Conservation (phyloP, 139 green algal genomes). For the Ettlia oleoabundans region DNA sequence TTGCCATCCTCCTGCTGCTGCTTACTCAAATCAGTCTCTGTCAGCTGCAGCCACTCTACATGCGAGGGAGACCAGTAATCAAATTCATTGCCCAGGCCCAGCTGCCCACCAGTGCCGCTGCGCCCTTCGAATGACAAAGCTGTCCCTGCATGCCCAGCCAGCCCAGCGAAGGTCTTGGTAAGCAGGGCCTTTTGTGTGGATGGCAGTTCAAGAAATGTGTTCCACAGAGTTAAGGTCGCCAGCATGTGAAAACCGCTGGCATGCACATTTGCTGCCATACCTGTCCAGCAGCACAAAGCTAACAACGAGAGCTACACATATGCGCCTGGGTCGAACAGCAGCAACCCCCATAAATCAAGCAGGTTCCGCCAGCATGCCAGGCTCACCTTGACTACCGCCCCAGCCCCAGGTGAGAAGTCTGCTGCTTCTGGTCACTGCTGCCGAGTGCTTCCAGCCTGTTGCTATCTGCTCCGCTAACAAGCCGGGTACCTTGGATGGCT, state of each 20-base stretch:
- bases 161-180: no score
- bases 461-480: constrained; percentile 11
- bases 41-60: constrained; percentile 31
- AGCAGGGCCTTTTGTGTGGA: no score
- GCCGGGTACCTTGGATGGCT: not conserved
- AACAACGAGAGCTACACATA: no score
- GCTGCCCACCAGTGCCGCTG: constrained; percentile 54
- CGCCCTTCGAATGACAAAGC: constrained; percentile 29
- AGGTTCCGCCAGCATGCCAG: not conserved
- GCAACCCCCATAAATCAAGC: no score
- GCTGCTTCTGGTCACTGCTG: constrained; percentile 36
- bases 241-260: no score
- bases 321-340: no score
- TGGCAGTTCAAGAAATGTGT: no score
- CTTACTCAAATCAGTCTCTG: constrained; percentile 13
- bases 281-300: no score
- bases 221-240: no score
- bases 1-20: constrained; percentile 6
- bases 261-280: not conserved
- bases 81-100: constrained; percentile 57
- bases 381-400: constrained; percentile 48
- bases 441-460: constrained; percentile 39
- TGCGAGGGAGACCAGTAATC: constrained; percentile 54
- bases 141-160: constrained; percentile 41
- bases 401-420: constrained; percentile 56